phyloP scores from a whole-genome alignment of 345 rosid genomes.

The Lepidium aucheri region DNA sequence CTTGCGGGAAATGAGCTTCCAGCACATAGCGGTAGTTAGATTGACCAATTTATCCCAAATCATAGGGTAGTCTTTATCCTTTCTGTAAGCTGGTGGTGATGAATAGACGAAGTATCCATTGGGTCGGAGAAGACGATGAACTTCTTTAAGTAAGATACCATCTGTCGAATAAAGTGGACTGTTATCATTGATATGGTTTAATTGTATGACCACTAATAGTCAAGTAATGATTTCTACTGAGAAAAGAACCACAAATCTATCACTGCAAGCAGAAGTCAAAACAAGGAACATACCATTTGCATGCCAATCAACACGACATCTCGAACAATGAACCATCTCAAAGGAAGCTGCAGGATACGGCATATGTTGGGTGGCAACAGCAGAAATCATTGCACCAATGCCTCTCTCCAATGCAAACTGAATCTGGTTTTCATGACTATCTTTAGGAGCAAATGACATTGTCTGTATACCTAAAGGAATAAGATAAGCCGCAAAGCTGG shows the following conservation, averaged over 20 bases:
- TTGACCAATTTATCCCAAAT: conserved; percentile 76
- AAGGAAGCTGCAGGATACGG: conserved; percentile 86
- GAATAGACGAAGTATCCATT: conserved; percentile 90
- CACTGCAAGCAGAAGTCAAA: not conserved
- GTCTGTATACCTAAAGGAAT: conserved; percentile 75
- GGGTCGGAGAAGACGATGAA: conserved; percentile 65
- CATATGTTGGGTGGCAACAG: conserved; percentile 72
- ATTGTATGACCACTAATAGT: not conserved
- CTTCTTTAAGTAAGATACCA: conserved; percentile 91
- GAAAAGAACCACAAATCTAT: not conserved
- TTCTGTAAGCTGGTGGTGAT: conserved; percentile 84
- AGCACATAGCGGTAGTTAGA: conserved; percentile 80
- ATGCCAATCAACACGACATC: conserved; percentile 97
- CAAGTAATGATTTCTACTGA: not conserved
- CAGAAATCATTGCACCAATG: conserved; percentile 78
- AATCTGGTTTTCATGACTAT: conserved; percentile 94
- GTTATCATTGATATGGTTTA: not conserved
- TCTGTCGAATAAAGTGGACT: conserved; percentile 32
- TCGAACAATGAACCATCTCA: conserved; percentile 97
- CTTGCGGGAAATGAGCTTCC: conserved; percentile 81
- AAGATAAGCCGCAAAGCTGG: conserved; percentile 93
- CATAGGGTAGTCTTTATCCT: conserved; percentile 72
- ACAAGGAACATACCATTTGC: conserved; percentile 55
- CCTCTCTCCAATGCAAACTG: conserved; percentile 97
- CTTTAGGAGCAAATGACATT: conserved; percentile 96